Evolutionary conservation across 805 yeast species (phyloP), one percentile per base, ranked within the genome.

Genomic region (Zygoascus flipseniorum): DNA sequence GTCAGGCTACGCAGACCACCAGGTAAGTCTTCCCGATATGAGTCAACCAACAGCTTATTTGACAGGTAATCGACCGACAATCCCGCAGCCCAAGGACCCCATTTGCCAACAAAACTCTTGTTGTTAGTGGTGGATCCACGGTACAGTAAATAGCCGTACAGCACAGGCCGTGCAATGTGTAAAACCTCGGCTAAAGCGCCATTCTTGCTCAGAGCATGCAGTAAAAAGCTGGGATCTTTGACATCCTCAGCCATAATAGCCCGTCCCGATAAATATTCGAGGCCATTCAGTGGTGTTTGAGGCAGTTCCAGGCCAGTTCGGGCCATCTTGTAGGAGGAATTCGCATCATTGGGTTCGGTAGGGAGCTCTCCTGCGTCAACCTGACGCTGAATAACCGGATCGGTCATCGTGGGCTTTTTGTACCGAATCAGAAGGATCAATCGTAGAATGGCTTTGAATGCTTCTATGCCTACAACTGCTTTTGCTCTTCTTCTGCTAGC

Each of bases 1-100:
- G 70, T 62, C 44, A 63, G 41, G 37, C 59, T 53, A 11, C 60
- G 52, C 32, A 58, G 49, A 10, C 66, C 69, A 5, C 60, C 60
- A 8, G 61, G 58, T 11, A 61, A 49, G 26, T 57, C 47, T 16
- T 56, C 53, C 14, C 56, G 56, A 45, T 63, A 60, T 32, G 59
- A 62, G 14, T 54, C 59, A 10, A 58, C 28, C 23, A 66, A 51
- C 23, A 69, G 54, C 43, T 58, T 60, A 9, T 68, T 60, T 18
- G 71, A 59, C 35, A 60, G 19, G n/a, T 61, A 58, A 53, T 72
- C 76, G 5, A 69, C 48, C 2, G 60, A 59, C 9, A 68, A 31
- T 3, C 76, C 76, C 14, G 63, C 53, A 2, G 68, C 43, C 76
- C 76, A 72, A 2, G 76, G 76, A 13, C 65, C 62, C 76, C 75